Evolutionary conservation across 352 stramenopile genomes (phyloP).

Genomic region (Phytopythium sindhum): DNA sequence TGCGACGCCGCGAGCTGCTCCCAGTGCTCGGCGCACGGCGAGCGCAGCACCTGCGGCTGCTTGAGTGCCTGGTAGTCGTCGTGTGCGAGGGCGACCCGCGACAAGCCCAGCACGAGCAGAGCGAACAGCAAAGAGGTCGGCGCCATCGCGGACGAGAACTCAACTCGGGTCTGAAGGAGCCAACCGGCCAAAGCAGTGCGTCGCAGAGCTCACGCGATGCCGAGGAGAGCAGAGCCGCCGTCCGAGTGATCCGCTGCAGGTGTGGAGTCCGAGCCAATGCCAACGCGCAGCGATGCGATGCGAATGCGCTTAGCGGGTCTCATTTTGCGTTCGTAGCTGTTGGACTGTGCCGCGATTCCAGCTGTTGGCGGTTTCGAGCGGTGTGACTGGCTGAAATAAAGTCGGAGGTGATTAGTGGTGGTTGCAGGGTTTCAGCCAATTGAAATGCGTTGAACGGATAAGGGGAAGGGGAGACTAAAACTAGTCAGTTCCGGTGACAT

Average conservation of each 20-base stretch:
- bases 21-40: conserved; percentile 38
- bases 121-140: neutral
- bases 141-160: neutral
- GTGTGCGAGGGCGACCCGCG: neutral
- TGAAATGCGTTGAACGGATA: neutral
- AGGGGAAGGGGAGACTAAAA: neutral
- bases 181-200: neutral
- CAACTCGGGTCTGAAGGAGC: neutral
- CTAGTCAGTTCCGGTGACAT: neutral
- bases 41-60: conserved; percentile 39
- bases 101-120: neutral
- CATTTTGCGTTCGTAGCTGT: neutral
- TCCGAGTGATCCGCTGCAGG: too few relatives aligned
- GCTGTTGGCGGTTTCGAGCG: neutral
- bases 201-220: neutral
- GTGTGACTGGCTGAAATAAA: neutral
- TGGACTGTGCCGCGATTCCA: conserved; percentile 1
- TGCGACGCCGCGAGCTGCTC: conserved; percentile 21
- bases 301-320: neutral
- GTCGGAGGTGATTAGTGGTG: neutral
- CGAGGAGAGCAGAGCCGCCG: too few relatives aligned
- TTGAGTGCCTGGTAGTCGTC: conserved; percentile 42
- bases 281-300: neutral
- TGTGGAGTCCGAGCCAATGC: neutral
- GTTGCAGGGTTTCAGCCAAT: neutral